These are phyloP conservation scores for Sergeia podlipaevii DNA, from an alignment of 208 protist species.

Conservation along the genomic window DNA sequence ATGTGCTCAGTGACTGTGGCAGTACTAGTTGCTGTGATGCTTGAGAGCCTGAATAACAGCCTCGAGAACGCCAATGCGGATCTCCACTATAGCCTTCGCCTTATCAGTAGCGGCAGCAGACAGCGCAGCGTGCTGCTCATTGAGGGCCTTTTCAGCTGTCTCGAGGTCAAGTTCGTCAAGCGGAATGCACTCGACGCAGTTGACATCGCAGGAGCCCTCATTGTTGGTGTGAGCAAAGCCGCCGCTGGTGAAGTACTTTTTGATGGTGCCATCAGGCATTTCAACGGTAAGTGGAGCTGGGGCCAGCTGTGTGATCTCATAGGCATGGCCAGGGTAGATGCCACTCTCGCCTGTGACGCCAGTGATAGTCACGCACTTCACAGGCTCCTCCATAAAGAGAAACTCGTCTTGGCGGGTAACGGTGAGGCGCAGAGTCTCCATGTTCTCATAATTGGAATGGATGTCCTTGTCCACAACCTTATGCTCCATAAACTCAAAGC, in stretches of 20 bases:
- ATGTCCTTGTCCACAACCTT: slow-evolving; percentile 88
- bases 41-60: slow-evolving; percentile 64
- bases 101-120: slow-evolving; percentile 74
- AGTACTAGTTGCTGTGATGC: no score
- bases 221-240: slow-evolving; percentile 92
- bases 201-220: slow-evolving; percentile 89
- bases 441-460: slow-evolving; percentile 71
- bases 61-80: slow-evolving; percentile 79
- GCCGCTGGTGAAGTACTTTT: slow-evolving; percentile 85
- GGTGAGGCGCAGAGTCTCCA: slow-evolving; percentile 80
- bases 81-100: slow-evolving; percentile 74
- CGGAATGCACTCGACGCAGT: slow-evolving; percentile 87
- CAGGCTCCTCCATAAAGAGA: slow-evolving; percentile 66
- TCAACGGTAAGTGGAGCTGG: slow-evolving; percentile 75
- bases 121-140: slow-evolving; percentile 57
- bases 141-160: slow-evolving; percentile 78
- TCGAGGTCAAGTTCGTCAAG: slow-evolving; percentile 74
- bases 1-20: no score
- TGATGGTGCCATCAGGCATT: slow-evolving; percentile 60
- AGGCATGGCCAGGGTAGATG: slow-evolving; percentile 86
- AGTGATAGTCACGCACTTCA: slow-evolving; percentile 82
- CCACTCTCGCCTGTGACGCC: slow-evolving; percentile 80
- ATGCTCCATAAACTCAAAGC: slow-evolving; percentile 82
- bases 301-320: slow-evolving; percentile 81
- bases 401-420: slow-evolving; percentile 91